Evolutionary conservation across 1,284 basidiomycete genomes (phyloP), one percentile per base, ranked within the genome.

Genomic region (Trichosporon inkin): DNA sequence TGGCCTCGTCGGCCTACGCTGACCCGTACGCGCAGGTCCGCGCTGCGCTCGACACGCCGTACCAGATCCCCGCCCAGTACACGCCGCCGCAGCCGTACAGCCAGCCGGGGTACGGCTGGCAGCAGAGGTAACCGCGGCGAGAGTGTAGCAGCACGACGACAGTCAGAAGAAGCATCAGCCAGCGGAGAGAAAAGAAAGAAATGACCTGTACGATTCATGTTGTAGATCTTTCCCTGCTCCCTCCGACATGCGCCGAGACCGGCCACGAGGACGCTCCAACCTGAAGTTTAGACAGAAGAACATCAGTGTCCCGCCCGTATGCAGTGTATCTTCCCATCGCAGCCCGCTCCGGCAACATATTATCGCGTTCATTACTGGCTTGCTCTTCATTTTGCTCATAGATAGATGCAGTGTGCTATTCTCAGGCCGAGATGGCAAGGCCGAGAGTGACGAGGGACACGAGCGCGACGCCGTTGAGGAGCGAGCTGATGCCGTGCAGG

Each of bases 361-460:
- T 32, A 32, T 32, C 28, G 28, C 28, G 28, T 32, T 32, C 28
- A 32, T 32, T 32, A 32, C 28, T 32, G 28, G 5, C 28, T 32
- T 32, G 5, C 28, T 5, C 28, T 32, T 32, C 4, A 32, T n/a
- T n/a, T n/a, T n/a, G n/a, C n/a, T 6, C 10, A 19, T 11, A 53
- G 19, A 53, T 44, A n/a, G n/a, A n/a, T n/a, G n/a, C n/a, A n/a
- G n/a, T n/a, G 8, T 32, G 28, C 28, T 32, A 32, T 32, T 32
- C 28, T 68, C 70, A 89, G 66, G 73, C 70, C 69, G 72, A 74
- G n/a, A 76, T 66, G 58, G 66, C 68, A 41, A 90, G 76, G 38
- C 88, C 89, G 68, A 90, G 88, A 75, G 87, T 86, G 35, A 77
- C 80, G 55, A 90, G 77, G 5, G 84, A 82, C 62, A 89, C 71